Evolutionary conservation across 2,329 filamentous ascomycete genomes (phyloP).

Genomic region (Pyrenophora seminiperda): DNA sequence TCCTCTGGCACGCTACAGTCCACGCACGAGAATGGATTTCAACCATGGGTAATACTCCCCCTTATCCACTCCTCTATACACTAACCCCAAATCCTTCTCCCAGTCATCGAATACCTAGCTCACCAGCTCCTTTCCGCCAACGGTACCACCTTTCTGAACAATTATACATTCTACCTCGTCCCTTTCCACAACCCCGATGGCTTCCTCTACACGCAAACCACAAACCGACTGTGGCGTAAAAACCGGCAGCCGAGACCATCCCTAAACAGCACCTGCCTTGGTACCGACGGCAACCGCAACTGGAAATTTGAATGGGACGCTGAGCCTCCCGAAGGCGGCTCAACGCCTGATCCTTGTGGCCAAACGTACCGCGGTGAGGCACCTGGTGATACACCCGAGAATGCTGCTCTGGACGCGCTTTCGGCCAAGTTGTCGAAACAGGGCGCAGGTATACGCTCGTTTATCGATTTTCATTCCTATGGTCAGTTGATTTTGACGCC

Average conservation of each 20-base stretch:
- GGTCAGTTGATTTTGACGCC: constrained; percentile 63
- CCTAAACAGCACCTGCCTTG: constrained; percentile 34
- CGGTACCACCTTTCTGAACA: constrained; percentile 37
- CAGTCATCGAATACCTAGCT: constrained; percentile 41
- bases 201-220: constrained; percentile 44
- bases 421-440: constrained; percentile 48
- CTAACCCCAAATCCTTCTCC: background rate
- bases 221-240: constrained; percentile 44
- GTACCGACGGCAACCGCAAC: constrained; percentile 46
- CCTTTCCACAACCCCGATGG: constrained; percentile 43
- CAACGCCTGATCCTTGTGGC: constrained; percentile 38
- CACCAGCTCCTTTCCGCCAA: constrained; percentile 34
- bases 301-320: constrained; percentile 43
- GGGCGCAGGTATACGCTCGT: constrained; percentile 60
- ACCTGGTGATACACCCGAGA: constrained; percentile 40
- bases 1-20: constrained; percentile 43
- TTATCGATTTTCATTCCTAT: constrained; percentile 68
- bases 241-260: constrained; percentile 42
- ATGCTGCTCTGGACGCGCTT: constrained; percentile 51
- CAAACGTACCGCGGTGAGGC: constrained; percentile 42
- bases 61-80: too few species aligned
- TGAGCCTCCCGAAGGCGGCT: constrained; percentile 32
- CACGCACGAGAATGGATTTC: constrained; percentile 38
- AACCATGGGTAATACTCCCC: constrained; percentile 18
- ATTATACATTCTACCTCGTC: constrained; percentile 43